These are phyloP conservation scores for Phytophthora litchii DNA, from an alignment of 352 stramenopile species.

Conservation along the genomic window DNA sequence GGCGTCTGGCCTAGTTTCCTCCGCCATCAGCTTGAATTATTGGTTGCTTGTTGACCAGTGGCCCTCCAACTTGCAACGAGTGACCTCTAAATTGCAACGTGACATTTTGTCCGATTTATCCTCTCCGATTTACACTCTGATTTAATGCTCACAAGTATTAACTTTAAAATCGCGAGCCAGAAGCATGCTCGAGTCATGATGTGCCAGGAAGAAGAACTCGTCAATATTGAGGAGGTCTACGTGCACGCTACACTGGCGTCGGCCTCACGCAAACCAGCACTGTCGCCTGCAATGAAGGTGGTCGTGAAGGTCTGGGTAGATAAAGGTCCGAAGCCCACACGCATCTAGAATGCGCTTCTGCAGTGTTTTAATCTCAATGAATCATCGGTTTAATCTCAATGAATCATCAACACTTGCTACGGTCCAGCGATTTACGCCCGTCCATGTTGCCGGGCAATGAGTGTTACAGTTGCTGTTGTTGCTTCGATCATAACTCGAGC, in stretches of 20 bases:
- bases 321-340: conserved; percentile 14
- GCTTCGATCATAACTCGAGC: no score
- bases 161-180: no score
- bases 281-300: conserved; percentile 18
- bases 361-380: conserved; percentile 13
- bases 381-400: background rate
- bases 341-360: conserved; percentile 14
- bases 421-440: conserved; percentile 8
- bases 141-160: no score
- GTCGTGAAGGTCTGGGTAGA: conserved; percentile 4
- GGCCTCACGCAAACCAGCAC: background rate
- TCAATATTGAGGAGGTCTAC: conserved; percentile 20
- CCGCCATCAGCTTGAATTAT: conserved; percentile 20
- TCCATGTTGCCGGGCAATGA: conserved; percentile 4
- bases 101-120: no score
- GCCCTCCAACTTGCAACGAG: background rate
- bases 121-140: no score
- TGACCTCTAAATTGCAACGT: no score
- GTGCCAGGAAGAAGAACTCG: background rate
- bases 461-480: no score
- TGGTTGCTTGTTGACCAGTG: background rate
- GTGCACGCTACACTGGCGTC: background rate
- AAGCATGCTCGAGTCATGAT: conserved; percentile 16
- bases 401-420: background rate
- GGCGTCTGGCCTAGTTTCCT: conserved; percentile 23